phyloP scores from a whole-genome alignment of 768 basidiomycete species.

The Pseudohyphozyma bogoriensis region DNA sequence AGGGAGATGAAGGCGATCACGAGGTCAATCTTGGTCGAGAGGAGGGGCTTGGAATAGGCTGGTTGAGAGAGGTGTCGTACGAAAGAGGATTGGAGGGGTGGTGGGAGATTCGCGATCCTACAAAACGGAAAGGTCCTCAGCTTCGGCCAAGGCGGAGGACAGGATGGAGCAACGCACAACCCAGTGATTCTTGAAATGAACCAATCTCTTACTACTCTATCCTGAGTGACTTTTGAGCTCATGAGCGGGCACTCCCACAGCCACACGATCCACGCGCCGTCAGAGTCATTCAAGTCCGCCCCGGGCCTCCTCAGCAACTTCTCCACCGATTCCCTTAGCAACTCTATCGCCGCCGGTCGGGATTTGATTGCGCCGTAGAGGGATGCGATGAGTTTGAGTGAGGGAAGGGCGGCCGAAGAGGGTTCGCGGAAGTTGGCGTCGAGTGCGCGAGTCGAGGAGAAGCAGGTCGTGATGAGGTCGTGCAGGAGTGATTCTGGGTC shows the following conservation, averaged over 20 bases:
- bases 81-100: background rate
- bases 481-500: background rate
- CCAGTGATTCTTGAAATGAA: background rate
- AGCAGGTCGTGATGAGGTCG: background rate
- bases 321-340: background rate
- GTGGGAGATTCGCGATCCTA: background rate
- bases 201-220: background rate
- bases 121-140: background rate
- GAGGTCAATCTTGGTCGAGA: background rate
- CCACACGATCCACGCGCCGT: constrained; percentile 8
- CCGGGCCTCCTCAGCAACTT: constrained; percentile 8
- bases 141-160: background rate
- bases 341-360: background rate
- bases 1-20: background rate
- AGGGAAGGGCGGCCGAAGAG: background rate
- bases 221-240: background rate
- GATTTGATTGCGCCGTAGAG: constrained; percentile 2
- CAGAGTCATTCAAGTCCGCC: background rate
- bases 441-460: background rate
- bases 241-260: constrained; percentile 3
- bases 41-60: too few species aligned
- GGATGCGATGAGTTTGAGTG: background rate
- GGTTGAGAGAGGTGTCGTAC: background rate
- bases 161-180: background rate
- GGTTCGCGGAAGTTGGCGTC: background rate